Evolutionary conservation across 495 filamentous ascomycete species (phyloP), one percentile per base, ranked within the genome.

Genomic region (Aspergillus avenaceus): DNA sequence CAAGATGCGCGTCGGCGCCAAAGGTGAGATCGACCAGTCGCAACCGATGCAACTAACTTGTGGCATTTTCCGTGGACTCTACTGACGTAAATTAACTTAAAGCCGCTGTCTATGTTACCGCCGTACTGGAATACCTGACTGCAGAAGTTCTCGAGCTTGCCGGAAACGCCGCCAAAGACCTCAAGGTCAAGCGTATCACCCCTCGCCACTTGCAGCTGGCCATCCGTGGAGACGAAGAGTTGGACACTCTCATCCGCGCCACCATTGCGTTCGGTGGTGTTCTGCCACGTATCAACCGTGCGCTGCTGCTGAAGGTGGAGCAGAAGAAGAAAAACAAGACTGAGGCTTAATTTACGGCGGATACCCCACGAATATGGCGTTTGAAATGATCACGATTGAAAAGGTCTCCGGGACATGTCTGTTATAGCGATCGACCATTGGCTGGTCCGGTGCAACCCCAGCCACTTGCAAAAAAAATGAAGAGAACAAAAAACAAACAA

Each of bases 121-220:
- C 93, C 19, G 93, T 98, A 41, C 86, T 98, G 45, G 93, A 98
- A 76, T 98, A 98, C 71, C 77, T 98, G 53, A 97, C 93, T 49
- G 93, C 93, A 56, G 93, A 98, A 84, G 95, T 98, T 34, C 87
- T 98, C 59, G 93, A 98, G 65, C 83, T 98, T 50, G 93, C 93
- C 62, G 93, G 93, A 65, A 98, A 98, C 66, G 93, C 93, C 27
- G 93, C 93, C 67, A 97, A 97, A 78, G 93, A 98, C 71, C 86
- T 97, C 60, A 98, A 98, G 73, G 93, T 97, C 75, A 98, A 97
- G 86, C 93, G 93, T 73, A 98, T 98, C 75, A 98, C 93, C 3
- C 93, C 93, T 25, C 93, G 93, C 65, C 93, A 98, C 71, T 76
- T 98, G 56, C 93, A 98, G 71, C 88, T 98, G 40, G 93, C 93